Base-by-base conservation (phyloP, 768 basidiomycete species). In the Ramaria sp. region DNA sequence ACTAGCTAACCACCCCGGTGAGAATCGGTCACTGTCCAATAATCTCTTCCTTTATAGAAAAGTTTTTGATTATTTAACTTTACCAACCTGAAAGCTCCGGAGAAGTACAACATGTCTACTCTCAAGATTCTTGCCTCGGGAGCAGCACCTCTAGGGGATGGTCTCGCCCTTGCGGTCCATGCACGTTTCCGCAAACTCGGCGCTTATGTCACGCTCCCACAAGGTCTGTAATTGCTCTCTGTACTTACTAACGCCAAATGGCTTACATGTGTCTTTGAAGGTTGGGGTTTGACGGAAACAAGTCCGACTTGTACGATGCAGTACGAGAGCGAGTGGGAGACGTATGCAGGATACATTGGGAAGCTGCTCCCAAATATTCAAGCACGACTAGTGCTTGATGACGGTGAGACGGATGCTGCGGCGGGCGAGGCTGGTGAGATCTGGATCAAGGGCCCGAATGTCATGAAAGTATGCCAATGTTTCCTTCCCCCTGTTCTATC, bases 81-180 rank as follows among this genome's bases (percentile, higher is more conserved):
- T 34, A 2, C 9, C 3, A 2, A 13, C 8, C 13, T 34, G 42
- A n/a, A 1, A 55, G 42, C 38, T 12, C 74, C 87, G 5, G 76
- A 78, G 55, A 68, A 83, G 61, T 83, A 85, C 64, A 75, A 92
- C 62, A 59, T 93, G 45, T 75, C 75, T 0, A 75, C 78, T 2
- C 62, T 93, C 13, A 62, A 70, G 18, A 60, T 74, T 2, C 60
- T 92, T 37, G 73, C 79, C 58, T 86, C 80, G 2, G 91, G 87
- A 2, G 92, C 90, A 0, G 92, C 92, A 0, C 91, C 92, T 0
- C 67, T 93, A 1, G 82, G 84, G 0, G 72, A 75, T 1, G 77
- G 78, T 3, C 71, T 93, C 15, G 76, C 78, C 2, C 68, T 72
- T 22, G 69, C 78, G 22, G 77, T 81, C 15, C 61, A 66, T 38